phyloP scores from a whole-genome alignment of 805 yeast genomes.

The Starmerella davenportii region DNA sequence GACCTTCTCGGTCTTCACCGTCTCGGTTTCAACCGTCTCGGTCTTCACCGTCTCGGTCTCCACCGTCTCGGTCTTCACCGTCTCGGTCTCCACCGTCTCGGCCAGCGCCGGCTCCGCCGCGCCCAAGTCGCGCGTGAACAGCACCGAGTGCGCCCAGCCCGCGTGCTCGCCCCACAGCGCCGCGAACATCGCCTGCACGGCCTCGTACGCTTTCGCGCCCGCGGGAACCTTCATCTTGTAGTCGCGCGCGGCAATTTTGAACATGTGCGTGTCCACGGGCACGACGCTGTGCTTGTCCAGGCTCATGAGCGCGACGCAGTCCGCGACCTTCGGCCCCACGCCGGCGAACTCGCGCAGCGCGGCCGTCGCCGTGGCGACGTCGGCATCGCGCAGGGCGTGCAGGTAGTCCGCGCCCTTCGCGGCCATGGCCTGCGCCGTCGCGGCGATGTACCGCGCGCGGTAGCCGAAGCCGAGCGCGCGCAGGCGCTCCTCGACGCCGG shows the following conservation, averaged over 20 bases:
- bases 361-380: constrained; percentile 37
- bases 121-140: constrained; percentile 64
- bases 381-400: constrained; percentile 29
- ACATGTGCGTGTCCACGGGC: constrained; percentile 91
- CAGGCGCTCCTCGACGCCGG: constrained; percentile 28
- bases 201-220: constrained; percentile 31
- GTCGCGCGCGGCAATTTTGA: constrained; percentile 71
- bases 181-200: constrained; percentile 42
- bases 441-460: constrained; percentile 70
- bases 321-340: constrained; percentile 96
- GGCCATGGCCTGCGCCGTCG: constrained; percentile 46
- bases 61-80: neutral
- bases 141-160: constrained; percentile 97
- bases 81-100: neutral
- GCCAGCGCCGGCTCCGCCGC: neutral
- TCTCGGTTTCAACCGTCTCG: neutral
- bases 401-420: constrained; percentile 23
- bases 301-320: constrained; percentile 86
- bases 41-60: neutral
- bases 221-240: constrained; percentile 35
- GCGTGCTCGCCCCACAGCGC: constrained; percentile 77
- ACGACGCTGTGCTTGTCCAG: constrained; percentile 71
- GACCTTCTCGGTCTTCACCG: too few species aligned
- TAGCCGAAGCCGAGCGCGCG: constrained; percentile 57
- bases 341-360: constrained; percentile 55